Conservation (phyloP, 164 flowering plant species). For the Vitis vinifera region DNA sequence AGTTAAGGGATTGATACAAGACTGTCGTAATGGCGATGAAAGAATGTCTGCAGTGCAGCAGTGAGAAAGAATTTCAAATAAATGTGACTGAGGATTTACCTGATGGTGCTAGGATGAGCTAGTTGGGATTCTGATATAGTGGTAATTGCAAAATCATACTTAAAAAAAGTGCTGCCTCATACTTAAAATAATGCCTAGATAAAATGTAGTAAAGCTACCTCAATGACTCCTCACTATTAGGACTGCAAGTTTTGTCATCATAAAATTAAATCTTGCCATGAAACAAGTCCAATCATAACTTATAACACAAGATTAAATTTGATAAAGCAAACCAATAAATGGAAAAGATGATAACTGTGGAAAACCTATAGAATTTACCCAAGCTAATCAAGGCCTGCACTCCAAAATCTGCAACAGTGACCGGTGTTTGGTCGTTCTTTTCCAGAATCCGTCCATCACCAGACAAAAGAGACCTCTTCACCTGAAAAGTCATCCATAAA, state of each 20-base stretch:
- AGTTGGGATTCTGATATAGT: not conserved
- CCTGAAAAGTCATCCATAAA: slow-evolving; percentile 34
- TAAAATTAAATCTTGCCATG: too few relatives aligned
- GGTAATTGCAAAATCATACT: not conserved
- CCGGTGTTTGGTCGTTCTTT: slow-evolving; percentile 83
- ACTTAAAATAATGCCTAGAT: too few relatives aligned
- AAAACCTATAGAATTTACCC: slow-evolving; percentile 42
- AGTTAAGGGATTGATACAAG: not conserved
- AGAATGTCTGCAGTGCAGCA: not conserved
- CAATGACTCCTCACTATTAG: too few relatives aligned
- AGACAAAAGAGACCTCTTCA: slow-evolving; percentile 58
- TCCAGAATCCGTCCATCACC: slow-evolving; percentile 57
- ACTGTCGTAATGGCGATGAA: not conserved
- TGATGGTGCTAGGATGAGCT: not conserved
- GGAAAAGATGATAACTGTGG: not conserved
- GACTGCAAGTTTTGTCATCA: too few relatives aligned
- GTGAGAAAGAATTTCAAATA: not conserved
- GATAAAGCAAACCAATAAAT: not conserved
- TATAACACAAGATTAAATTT: too few relatives aligned
- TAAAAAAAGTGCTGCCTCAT: not conserved
- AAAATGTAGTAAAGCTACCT: too few relatives aligned
- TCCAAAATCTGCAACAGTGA: slow-evolving; percentile 90
- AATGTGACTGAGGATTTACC: not conserved
- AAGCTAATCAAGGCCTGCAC: slow-evolving; percentile 89
- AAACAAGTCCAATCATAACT: too few relatives aligned